Base-by-base conservation (phyloP, 202 grass and related monocot species). In the Hordeum pubiflorum region DNA sequence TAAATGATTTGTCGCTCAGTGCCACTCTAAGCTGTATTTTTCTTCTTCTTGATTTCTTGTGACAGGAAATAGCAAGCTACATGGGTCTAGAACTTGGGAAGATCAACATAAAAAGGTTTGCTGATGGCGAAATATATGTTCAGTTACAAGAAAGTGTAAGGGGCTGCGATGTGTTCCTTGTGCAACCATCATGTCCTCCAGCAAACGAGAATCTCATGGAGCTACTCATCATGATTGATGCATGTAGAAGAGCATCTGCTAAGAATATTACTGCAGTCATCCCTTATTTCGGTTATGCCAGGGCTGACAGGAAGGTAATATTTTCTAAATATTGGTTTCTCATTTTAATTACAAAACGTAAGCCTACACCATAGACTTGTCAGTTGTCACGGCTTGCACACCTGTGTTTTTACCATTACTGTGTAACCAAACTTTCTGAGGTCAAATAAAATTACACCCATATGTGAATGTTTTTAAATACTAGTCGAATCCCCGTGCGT, bases 131-230 rank as follows among this genome's bases (percentile, higher is more conserved):
- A 86, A 98, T 98, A 81, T 98, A 98, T 83, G 92, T 98, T 89
- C 92, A 94, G 57, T 83, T 94, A 77, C 92, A 98, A 93, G 95
- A 98, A 86, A 98, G 95, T 72, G 92, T 94, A 67, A 85, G 92
- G 59, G 95, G 92, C 64, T 98, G 95, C 39, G 88, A 98, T 89
- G 92, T 98, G 26, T 98, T 94, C 82, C 84, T 98, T 32, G 90
- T 98, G 69, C 95, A 94, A 80, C 95, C 95, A 64, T 91, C 95
- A 6, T 98, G 90, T 26, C 95, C 95, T 48, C 95, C 95, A 26
- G 92, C 92, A 88, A 98, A 98, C 70, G 95, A 98, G 82, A 98
- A 98, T 93, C 90, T 98, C 59, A 94, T 98, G 92, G 95, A 94
- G 84, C 92, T 98, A 77, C 72, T 94, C 36, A 73, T 98, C 77